These are phyloP conservation scores for Stenocarpella maydis DNA, from an alignment of 2,329 filamentous ascomycete species.

Conservation along the genomic window DNA sequence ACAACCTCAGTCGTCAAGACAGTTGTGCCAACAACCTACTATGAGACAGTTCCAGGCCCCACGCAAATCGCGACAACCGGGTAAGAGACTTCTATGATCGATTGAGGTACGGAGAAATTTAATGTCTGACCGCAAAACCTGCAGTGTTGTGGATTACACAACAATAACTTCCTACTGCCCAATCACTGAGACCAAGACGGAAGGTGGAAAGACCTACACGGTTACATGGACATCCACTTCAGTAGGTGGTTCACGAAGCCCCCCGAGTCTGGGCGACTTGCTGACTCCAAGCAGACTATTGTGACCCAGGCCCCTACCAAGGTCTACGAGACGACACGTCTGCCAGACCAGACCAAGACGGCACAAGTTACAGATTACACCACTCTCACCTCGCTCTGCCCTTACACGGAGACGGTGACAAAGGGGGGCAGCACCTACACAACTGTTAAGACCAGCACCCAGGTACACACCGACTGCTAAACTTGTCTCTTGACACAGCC, in stretches of 20 bases:
- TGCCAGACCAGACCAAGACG: conserved; percentile 30
- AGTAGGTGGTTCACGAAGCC: conserved; percentile 34
- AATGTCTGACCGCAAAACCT: background rate
- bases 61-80: conserved; percentile 46
- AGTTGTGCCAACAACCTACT: conserved; percentile 43
- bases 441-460: conserved; percentile 34
- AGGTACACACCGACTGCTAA: background rate
- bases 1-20: conserved; percentile 52
- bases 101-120: background rate
- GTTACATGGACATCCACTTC: conserved; percentile 52
- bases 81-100: background rate
- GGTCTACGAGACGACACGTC: conserved; percentile 9
- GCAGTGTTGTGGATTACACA: conserved; percentile 47
- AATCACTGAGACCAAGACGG: conserved; percentile 53
- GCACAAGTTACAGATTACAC: conserved; percentile 19
- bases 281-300: conserved; percentile 42
- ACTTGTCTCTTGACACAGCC: background rate
- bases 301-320: conserved; percentile 28
- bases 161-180: conserved; percentile 56
- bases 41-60: conserved; percentile 46
- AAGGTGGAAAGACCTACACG: conserved; percentile 51
- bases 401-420: conserved; percentile 30
- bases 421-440: conserved; percentile 34
- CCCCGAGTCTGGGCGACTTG: conserved; percentile 44
- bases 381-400: conserved; percentile 24